These are phyloP conservation scores for Paxillus ammoniavirescens DNA, from an alignment of 768 basidiomycete species.

Conservation along the genomic window DNA sequence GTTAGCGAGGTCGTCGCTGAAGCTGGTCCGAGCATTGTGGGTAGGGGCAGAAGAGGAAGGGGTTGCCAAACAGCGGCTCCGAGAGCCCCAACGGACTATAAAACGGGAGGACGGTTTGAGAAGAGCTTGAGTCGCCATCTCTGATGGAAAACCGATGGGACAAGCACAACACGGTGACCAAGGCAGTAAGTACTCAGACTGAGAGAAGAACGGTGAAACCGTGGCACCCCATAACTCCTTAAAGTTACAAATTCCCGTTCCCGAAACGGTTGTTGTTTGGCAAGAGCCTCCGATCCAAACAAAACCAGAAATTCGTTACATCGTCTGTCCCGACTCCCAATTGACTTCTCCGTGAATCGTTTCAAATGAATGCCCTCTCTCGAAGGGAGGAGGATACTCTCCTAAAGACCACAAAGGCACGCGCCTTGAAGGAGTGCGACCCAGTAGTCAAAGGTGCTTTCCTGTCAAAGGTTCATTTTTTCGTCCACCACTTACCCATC, in stretches of 20 bases:
- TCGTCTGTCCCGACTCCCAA: not conserved
- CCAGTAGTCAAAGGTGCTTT: conserved; percentile 60
- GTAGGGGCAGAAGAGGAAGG: conserved; percentile 32
- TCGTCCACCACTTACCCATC: not conserved
- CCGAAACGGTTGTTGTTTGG: not conserved
- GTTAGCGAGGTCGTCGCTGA: conserved; percentile 51
- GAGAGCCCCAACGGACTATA: conserved; percentile 2
- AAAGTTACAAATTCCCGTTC: not conserved
- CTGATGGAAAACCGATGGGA: not conserved
- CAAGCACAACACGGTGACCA: no score
- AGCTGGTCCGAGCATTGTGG: conserved; percentile 38
- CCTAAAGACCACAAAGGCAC: conserved; percentile 75
- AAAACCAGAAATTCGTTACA: not conserved
- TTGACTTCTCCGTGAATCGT: not conserved
- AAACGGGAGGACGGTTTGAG: conserved; percentile 14
- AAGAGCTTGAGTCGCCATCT: conserved; percentile 11
- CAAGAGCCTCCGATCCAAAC: not conserved
- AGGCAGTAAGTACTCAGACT: not conserved
- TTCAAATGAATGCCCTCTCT: conserved; percentile 78
- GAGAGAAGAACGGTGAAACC: not conserved
- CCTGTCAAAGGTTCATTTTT: not conserved
- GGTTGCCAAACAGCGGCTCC: conserved; percentile 45
- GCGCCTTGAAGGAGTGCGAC: conserved; percentile 79
- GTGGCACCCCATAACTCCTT: no score
- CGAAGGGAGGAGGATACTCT: conserved; percentile 87